Evolutionary conservation across 495 filamentous ascomycete species (phyloP).

Genomic region (Penicillium egyptiacum): DNA sequence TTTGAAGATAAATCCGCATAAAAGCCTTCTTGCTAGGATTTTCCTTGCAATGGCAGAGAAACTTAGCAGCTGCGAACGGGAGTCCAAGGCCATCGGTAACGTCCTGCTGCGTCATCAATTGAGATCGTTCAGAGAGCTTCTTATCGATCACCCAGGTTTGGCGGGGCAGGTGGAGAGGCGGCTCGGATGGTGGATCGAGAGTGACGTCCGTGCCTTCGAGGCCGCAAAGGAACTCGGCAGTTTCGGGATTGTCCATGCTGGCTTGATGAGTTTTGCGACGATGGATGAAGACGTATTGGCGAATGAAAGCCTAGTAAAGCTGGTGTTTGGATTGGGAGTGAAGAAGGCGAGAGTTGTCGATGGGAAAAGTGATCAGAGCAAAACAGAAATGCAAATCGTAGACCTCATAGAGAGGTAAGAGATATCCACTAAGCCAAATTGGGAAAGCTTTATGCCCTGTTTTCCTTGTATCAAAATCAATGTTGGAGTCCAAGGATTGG

Average conservation of each 20-base stretch:
- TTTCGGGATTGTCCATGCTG: background rate
- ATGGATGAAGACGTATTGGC: too few species aligned
- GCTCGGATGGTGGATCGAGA: conserved; percentile 10
- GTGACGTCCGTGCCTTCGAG: conserved; percentile 13
- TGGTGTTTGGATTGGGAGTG: too few species aligned
- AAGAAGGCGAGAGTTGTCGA: too few species aligned
- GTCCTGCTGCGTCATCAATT: conserved; percentile 5
- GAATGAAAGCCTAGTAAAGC: too few species aligned
- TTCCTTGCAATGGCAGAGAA: conserved; percentile 9
- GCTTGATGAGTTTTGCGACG: too few species aligned
- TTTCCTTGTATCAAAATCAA: too few species aligned
- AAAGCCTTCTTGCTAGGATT: conserved; percentile 11
- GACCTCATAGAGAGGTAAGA: too few species aligned
- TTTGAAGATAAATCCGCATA: conserved; percentile 19
- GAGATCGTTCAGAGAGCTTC: conserved; percentile 11
- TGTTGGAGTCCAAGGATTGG: too few species aligned
- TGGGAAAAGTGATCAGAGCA: too few species aligned
- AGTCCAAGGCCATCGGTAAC: conserved; percentile 6
- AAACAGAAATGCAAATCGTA: too few species aligned
- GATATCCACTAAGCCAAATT: too few species aligned
- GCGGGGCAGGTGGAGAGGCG: conserved; percentile 2
- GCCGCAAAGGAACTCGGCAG: conserved; percentile 2
- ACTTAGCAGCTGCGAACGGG: conserved; percentile 6
- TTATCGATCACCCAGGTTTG: conserved; percentile 13
- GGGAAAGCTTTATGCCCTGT: too few species aligned